Conservation (phyloP, 2,329 filamentous ascomycete genomes). For the Fusarium sp. region DNA sequence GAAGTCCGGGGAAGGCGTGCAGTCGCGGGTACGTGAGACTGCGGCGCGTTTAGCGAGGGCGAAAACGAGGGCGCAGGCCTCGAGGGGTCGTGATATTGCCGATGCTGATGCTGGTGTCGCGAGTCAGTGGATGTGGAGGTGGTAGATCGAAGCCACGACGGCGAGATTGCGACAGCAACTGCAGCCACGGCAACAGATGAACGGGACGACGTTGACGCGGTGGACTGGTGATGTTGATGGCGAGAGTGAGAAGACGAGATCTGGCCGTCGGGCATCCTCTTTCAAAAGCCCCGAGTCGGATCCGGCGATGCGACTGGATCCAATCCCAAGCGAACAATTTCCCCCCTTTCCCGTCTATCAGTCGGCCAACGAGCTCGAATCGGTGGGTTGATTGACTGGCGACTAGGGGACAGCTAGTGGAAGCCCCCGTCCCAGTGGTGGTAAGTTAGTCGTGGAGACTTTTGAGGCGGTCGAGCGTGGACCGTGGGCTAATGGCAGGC, state of each 20-base stretch:
- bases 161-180: conserved; percentile 39
- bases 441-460: conserved; percentile 21
- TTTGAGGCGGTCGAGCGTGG: conserved; percentile 21
- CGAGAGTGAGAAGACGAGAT: conserved; percentile 34
- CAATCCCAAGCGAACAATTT: conserved; percentile 42
- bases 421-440: conserved; percentile 30
- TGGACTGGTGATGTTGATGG: conserved; percentile 29
- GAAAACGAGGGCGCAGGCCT: conserved; percentile 30
- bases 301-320: conserved; percentile 40
- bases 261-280: conserved; percentile 46
- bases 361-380: conserved; percentile 30
- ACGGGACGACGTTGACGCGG: conserved; percentile 36
- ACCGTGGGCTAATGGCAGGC: conserved; percentile 35
- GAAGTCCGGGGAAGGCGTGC: conserved; percentile 57
- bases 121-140: conserved; percentile 31
- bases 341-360: conserved; percentile 44
- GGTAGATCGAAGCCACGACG: conserved; percentile 36
- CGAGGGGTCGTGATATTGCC: conserved; percentile 29
- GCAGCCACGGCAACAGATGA: conserved; percentile 29
- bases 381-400: conserved; percentile 32
- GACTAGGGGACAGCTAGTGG: conserved; percentile 41
- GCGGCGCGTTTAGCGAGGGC: conserved; percentile 33
- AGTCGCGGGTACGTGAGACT: conserved; percentile 46
- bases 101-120: conserved; percentile 32
- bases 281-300: conserved; percentile 29